Base-by-base conservation (phyloP, 1,284 basidiomycete genomes). In the Papiliotrema fonsecae region DNA sequence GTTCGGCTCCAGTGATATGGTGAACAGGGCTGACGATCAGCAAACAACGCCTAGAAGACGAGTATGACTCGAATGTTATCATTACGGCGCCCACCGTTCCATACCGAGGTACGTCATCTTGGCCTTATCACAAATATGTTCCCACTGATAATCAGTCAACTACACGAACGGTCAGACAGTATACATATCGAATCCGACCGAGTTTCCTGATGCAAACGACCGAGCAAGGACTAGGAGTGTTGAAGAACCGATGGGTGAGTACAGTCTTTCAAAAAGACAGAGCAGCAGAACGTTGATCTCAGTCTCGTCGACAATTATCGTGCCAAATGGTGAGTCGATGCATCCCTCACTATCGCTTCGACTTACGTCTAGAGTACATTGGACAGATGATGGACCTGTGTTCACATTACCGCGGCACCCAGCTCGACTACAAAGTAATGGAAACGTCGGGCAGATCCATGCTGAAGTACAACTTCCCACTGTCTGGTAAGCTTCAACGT, bases 371-470 rank as follows among this genome's bases (percentile, higher is more conserved):
- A 82, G 88, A 88, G 51, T 88, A 89, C 65, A 80, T 92, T 37
- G 89, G 89, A 16, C 84, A 85, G 43, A 90, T 96, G 84, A 91
- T 97, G 85, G 86, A 89, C 38, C 78, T 96, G 0, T 93, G 89
- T 68, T 86, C 83, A 64, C 77, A 79, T 16, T 86, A 86, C 65
- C 81, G 90, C 46, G 87, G 83, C n/a, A 81, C 83, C 50, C 80
- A 87, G 51, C 67, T 89, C 50, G 83, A 89, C 45, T 85, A 90
- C 73, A 79, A 80, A 31, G 86, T 89, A 61, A 75, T 93, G 16
- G 88, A 92, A 54, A 75, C 56, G 2, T 61, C 69, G 0, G 65
- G 70, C 51, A 81, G 89, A 22, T 81, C 87, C 27, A 85, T 93
- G 42, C 72, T 96, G 57, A 85, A 81, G 18, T 92, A 88, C 61